Evolutionary conservation across 352 stramenopile genomes (phyloP), one percentile per base, ranked within the genome.

Genomic region (Peronospora farinosa): DNA sequence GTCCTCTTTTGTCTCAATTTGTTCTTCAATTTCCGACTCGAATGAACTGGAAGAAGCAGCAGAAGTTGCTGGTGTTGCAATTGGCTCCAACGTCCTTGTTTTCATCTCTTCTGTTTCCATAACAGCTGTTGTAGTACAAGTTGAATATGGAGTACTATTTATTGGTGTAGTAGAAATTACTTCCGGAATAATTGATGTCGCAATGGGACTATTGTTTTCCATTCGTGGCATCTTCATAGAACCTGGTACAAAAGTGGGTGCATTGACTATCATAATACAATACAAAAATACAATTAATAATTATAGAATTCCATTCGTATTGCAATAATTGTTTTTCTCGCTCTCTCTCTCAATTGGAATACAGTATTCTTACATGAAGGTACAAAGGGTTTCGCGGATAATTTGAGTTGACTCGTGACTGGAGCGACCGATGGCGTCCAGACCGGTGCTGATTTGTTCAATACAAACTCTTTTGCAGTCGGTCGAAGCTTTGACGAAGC

Each of bases 391-490:
- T 80, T 78, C 31, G 76, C 76, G 32, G 69, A 67, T 7, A 73
- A 64, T 54, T 83, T 84, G 1, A 87, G 56, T 50, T 59, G 59
- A 17, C 58, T 79, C 40, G 51, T 61, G 47, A 61, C 69, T 1
- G 42, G 7, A n/a, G 50, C 54, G 13, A 51, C 21, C 13, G 60
- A 37, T 1, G 77, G 77, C 35, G 67, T 84, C 74, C 74, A 88
- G 8, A 39, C 60, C 0, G 77, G 68, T 7, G 77, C 74, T 12
- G 46, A 43, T n/a, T 60, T 51, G 61, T 74, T 84, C 43, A 88
- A 80, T 8, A 88, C 74, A 44, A 88, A 88, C 40, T 57, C 69
- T 54, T 82, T 84, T 37, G 74, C 77, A 5, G 65, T 65, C 19
- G 77, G 63, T 39, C 78, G 74, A 31, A 86, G 64, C 66, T 83